Evolutionary conservation across 768 basidiomycete species (phyloP).

Genomic region (Porpolomopsis calyptriformis): DNA sequence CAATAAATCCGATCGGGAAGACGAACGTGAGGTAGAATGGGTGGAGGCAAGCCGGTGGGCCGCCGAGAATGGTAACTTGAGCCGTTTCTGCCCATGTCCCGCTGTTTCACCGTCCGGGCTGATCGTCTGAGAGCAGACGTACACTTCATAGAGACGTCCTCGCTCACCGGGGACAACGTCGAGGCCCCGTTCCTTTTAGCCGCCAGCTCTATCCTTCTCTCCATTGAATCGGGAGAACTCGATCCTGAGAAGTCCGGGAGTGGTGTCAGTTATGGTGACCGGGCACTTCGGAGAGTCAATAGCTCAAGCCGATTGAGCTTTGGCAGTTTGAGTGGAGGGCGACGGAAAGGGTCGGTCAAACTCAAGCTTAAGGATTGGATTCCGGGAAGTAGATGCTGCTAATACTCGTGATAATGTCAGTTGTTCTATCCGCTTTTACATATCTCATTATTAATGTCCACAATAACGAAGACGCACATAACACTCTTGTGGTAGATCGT

Average conservation of each 20-base stretch:
- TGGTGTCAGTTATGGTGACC: conserved; percentile 93
- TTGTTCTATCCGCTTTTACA: background rate
- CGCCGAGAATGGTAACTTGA: conserved; percentile 72
- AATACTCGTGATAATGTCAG: conserved; percentile 12
- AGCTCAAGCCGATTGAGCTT: conserved; percentile 85
- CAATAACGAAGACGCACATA: no score
- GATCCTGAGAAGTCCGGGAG: conserved; percentile 93
- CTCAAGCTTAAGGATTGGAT: conserved; percentile 53
- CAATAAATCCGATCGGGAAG: conserved; percentile 91
- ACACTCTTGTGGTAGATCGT: no score
- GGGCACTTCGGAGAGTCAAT: conserved; percentile 82
- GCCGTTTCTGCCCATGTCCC: conserved; percentile 1
- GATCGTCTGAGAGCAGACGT: conserved; percentile 44
- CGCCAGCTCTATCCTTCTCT: conserved; percentile 77
- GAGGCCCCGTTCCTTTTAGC: conserved; percentile 86
- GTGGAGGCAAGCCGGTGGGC: conserved; percentile 94
- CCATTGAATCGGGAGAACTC: conserved; percentile 81
- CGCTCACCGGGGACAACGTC: conserved; percentile 85
- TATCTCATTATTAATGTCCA: no score
- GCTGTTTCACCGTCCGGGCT: conserved; percentile 1
- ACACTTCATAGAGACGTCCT: conserved; percentile 90
- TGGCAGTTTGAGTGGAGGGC: conserved; percentile 65
- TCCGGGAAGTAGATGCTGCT: conserved; percentile 62
- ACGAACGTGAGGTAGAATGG: conserved; percentile 92
- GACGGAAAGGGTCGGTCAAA: conserved; percentile 49